Evolutionary conservation across 352 stramenopile species (phyloP).

Genomic region (Phytophthora fragariae): DNA sequence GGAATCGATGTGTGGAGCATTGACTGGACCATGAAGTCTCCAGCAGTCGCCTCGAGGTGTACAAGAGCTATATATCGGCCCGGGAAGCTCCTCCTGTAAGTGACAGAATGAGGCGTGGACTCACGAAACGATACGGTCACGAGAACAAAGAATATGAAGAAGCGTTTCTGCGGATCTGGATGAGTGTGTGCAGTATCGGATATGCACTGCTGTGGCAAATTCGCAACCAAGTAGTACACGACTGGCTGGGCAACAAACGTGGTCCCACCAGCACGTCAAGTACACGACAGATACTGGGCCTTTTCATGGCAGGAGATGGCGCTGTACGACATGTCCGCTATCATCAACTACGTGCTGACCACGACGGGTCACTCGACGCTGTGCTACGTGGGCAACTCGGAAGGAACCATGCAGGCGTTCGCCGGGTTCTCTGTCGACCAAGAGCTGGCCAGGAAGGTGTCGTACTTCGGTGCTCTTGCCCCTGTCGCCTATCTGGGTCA

Average conservation of each 20-base stretch:
- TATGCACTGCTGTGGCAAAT: too few relatives aligned
- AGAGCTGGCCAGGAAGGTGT: slow-evolving; percentile 63
- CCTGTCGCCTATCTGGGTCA: slow-evolving; percentile 55
- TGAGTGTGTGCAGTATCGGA: too few relatives aligned
- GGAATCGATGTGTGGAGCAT: too few relatives aligned
- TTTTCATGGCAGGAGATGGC: slow-evolving; percentile 78
- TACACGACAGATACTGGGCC: slow-evolving; percentile 58
- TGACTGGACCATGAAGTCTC: too few relatives aligned
- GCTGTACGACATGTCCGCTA: slow-evolving; percentile 66
- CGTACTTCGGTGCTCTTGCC: slow-evolving; percentile 69
- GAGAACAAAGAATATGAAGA: too few relatives aligned
- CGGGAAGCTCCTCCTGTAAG: too few relatives aligned
- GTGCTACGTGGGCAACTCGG: slow-evolving; percentile 69
- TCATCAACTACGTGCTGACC: slow-evolving; percentile 64
- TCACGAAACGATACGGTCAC: too few relatives aligned
- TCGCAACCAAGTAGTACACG: slow-evolving; percentile 1
- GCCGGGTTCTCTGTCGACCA: slow-evolving; percentile 64
- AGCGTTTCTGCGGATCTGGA: too few relatives aligned
- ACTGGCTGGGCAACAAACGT: slow-evolving; percentile 82
- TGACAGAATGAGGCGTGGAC: too few relatives aligned
- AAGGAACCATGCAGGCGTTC: slow-evolving; percentile 74
- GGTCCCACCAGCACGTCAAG: slow-evolving; percentile 62
- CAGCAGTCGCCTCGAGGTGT: too few relatives aligned
- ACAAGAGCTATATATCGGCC: too few relatives aligned
- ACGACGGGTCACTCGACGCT: slow-evolving; percentile 46